phyloP scores from a whole-genome alignment of 192 early-diverging fungal genomes.

The Linnemannia exigua region DNA sequence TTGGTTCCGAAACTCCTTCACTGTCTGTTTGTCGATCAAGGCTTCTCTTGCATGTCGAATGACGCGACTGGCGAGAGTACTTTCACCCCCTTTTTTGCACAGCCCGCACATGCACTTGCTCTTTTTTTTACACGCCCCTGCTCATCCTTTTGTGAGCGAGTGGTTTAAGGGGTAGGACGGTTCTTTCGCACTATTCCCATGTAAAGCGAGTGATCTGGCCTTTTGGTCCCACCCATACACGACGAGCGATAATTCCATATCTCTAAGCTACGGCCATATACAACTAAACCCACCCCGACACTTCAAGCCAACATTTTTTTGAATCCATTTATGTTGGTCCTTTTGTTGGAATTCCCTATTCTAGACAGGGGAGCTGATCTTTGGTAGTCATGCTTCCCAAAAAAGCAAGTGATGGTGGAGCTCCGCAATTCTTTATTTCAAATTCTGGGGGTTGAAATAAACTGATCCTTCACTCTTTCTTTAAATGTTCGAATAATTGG shows the following conservation, averaged over 20 bases:
- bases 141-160: no score
- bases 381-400: neutral
- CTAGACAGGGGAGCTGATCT: neutral
- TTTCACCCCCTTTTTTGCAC: no score
- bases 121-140: no score
- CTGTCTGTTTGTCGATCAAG: constrained; percentile 19
- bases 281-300: no score
- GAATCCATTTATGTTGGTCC: neutral
- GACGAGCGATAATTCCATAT: no score
- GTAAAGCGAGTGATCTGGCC: no score
- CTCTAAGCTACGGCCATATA: no score
- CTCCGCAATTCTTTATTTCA: neutral
- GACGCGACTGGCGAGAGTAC: constrained; percentile 20
- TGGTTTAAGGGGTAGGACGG: no score
- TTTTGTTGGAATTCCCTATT: neutral
- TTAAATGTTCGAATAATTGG: neutral
- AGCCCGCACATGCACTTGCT: no score
- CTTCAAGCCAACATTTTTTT: neutral
- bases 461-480: neutral
- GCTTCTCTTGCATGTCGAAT: constrained; percentile 30
- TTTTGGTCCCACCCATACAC: no score
- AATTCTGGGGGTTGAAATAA: neutral
- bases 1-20: constrained; percentile 14
- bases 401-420: neutral
- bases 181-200: no score